Conservation (phyloP, 2,329 filamentous ascomycete genomes). For the Hymenoscyphus scutula region DNA sequence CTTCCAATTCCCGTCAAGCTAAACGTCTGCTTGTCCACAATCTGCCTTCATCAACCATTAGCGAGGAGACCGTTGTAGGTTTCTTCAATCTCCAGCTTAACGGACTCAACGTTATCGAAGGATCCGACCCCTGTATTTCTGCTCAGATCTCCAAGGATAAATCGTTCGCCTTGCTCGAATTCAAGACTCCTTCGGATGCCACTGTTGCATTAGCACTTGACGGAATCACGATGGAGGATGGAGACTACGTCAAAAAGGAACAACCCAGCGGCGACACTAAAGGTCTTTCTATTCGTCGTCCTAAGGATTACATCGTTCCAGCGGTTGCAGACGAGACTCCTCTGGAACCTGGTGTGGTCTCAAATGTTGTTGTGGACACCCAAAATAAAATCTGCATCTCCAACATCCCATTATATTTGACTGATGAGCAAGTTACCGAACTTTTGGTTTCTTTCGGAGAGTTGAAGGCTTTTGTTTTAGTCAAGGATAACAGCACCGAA, state of each 20-base stretch:
- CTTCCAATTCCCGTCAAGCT: slow-evolving; percentile 88
- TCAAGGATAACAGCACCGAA: slow-evolving; percentile 80
- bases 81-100: slow-evolving; percentile 98
- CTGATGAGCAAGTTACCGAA: slow-evolving; percentile 88
- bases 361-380: slow-evolving; percentile 81
- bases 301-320: slow-evolving; percentile 96
- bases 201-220: slow-evolving; percentile 90
- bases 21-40: slow-evolving; percentile 90
- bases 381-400: slow-evolving; percentile 93
- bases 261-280: slow-evolving; percentile 48
- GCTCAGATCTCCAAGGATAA: slow-evolving; percentile 78
- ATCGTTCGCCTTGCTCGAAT: slow-evolving; percentile 84
- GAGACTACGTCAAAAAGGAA: slow-evolving; percentile 54
- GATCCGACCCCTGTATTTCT: slow-evolving; percentile 78
- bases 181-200: slow-evolving; percentile 81
- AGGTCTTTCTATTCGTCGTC: slow-evolving; percentile 75
- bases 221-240: slow-evolving; percentile 81
- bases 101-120: slow-evolving; percentile 87
- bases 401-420: slow-evolving; percentile 84
- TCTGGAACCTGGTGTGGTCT: slow-evolving; percentile 73
- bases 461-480: slow-evolving; percentile 86
- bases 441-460: slow-evolving; percentile 88
- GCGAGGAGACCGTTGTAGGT: slow-evolving; percentile 70
- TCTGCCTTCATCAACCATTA: slow-evolving; percentile 62
- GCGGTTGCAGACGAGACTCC: slow-evolving; percentile 70